phyloP scores from a whole-genome alignment of 2,329 filamentous ascomycete species.

The Podosphaera leucotricha region DNA sequence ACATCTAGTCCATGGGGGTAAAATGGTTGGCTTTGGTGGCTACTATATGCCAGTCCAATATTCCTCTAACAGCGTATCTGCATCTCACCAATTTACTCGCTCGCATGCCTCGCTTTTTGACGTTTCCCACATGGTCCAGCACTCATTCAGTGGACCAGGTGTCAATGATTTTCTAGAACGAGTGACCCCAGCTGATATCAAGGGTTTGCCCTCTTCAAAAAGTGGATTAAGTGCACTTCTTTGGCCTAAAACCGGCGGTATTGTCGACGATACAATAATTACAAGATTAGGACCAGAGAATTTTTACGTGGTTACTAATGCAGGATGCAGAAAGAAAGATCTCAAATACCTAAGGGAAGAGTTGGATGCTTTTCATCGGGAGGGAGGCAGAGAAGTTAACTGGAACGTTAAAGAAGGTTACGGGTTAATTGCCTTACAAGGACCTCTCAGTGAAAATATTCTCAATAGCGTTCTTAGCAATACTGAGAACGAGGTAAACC shows the following conservation, averaged over 20 bases:
- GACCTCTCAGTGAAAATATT: constrained; percentile 45
- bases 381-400: constrained; percentile 30
- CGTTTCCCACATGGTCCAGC: constrained; percentile 91
- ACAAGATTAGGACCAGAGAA: constrained; percentile 49
- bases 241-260: constrained; percentile 60
- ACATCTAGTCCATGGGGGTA: constrained; percentile 55
- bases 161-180: constrained; percentile 62
- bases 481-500: constrained; percentile 19
- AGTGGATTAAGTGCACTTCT: constrained; percentile 72
- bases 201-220: constrained; percentile 36
- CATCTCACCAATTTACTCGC: constrained; percentile 78
- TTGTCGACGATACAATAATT: constrained; percentile 85
- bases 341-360: constrained; percentile 50
- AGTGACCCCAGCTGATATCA: constrained; percentile 56
- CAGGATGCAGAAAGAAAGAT: constrained; percentile 77
- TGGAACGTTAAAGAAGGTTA: constrained; percentile 50
- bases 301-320: constrained; percentile 93
- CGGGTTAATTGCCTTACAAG: constrained; percentile 75
- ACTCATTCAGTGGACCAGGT: constrained; percentile 59
- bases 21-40: constrained; percentile 92
- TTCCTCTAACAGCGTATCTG: constrained; percentile 46
- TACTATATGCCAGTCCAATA: constrained; percentile 90
- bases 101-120: constrained; percentile 80
- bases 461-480: constrained; percentile 24
- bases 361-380: constrained; percentile 33